A percentile compares a stretch with the other conserved stretches of the same genome.
Evolutionary conservation across 2,329 filamentous ascomycete species (phyloP).

Genomic region (Chaetothyriales sp.): DNA sequence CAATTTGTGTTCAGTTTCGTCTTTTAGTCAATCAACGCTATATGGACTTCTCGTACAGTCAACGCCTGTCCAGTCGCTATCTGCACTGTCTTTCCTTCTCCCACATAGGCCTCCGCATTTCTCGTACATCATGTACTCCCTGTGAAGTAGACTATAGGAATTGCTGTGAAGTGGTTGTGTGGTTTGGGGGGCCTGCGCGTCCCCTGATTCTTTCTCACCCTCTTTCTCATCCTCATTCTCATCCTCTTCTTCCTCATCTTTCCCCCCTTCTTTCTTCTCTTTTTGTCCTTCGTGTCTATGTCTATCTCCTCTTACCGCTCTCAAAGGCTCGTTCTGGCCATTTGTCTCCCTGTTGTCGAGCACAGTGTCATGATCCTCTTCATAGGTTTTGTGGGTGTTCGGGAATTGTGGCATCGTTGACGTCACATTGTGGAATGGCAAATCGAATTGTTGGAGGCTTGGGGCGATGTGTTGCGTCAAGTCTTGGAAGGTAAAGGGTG

Average conservation of each 20-base stretch:
- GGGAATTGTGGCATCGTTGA: not conserved
- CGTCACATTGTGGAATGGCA: not conserved
- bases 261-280: not conserved
- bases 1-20: not conserved
- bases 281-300: not conserved
- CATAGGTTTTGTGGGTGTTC: not conserved
- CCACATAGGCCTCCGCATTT: not conserved
- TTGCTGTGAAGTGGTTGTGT: not conserved
- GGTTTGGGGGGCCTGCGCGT: not conserved
- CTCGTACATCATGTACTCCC: not conserved
- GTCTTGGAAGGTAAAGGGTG: not conserved
- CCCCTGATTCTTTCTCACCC: not conserved
- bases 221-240: not conserved
- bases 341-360: not conserved
- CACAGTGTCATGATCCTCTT: not conserved
- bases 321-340: not conserved
- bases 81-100: not conserved
- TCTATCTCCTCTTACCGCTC: not conserved
- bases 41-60: not conserved
- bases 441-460: not conserved
- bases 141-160: not conserved
- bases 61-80: not conserved
- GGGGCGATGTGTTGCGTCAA: not conserved
- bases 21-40: not conserved
- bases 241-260: no score